Percentiles rank a stretch among this genome's conserved stretches.
These are phyloP conservation scores for Dioscorea dumetorum DNA, from an alignment of 106 monocot species.

Conservation along the genomic window DNA sequence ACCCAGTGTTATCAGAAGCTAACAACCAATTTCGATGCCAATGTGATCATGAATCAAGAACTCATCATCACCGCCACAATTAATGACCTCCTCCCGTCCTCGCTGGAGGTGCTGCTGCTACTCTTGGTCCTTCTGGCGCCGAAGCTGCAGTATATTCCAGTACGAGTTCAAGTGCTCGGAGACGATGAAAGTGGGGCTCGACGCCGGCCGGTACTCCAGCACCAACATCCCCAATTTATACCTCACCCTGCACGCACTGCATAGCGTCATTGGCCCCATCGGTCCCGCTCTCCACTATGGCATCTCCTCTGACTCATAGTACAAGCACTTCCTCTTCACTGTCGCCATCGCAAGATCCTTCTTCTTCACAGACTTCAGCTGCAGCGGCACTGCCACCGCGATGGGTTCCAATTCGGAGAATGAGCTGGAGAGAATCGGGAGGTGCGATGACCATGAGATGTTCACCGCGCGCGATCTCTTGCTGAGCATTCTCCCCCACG, in stretches of 20 bases:
- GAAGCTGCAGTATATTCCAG: conserved; percentile 35
- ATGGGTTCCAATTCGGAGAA: conserved; percentile 1
- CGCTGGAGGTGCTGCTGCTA: conserved; percentile 2
- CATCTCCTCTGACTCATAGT: conserved; percentile 76
- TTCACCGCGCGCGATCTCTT: conserved; percentile 61
- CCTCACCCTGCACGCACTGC: conserved; percentile 87
- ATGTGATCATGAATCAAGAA: too few species aligned
- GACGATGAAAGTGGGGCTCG: too few species aligned
- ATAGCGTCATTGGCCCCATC: conserved; percentile 87
- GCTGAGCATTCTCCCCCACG: conserved; percentile 58
- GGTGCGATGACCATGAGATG: conserved; percentile 47
- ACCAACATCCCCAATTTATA: conserved; percentile 86
- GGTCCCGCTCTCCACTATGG: conserved; percentile 94
- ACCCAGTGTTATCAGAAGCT: too few species aligned
- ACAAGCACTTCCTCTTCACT: conserved; percentile 61
- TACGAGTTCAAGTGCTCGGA: conserved; percentile 47
- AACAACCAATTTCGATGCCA: too few species aligned
- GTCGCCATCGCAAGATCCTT: conserved; percentile 13
- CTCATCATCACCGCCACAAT: neutral
- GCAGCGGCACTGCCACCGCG: neutral
- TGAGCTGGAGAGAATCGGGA: conserved; percentile 25
- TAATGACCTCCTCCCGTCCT: neutral
- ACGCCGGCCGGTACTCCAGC: too few species aligned
- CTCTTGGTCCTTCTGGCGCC: conserved; percentile 31
- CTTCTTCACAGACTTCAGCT: conserved; percentile 31